Base-by-base conservation (phyloP, 257 asterid genomes). In the Ocimum tenuiflorum region DNA sequence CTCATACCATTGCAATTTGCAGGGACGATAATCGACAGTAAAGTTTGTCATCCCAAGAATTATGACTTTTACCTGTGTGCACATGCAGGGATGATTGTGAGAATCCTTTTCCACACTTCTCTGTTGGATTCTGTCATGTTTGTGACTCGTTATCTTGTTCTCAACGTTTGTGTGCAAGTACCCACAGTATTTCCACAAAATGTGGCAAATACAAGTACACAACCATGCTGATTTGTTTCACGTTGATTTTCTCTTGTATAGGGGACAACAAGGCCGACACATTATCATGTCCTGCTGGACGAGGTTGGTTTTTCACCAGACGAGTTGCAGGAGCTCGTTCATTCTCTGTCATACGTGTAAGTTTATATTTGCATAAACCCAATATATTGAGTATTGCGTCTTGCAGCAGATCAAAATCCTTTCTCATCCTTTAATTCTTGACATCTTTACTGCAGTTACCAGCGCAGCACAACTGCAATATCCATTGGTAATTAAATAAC, bases 391-490 rank as follows among this genome's bases (percentile, higher is more conserved):
- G 1, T 0, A 45, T 4, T 5, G 7, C 13, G 0, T 1, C 3
- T 3, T 24, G 7, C 36, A 11, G 8, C 6, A 11, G 20, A 3
- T 20, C 12, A 20, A 60, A 41, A 23, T 14, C 11, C 0, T 8
- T 12, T 36, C n/a, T 29, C 20, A 1, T 60, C 42, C 15, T 22
- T 7, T 46, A 35, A 24, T 14, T 47, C 13, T 35, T 6, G 5
- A 8, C 27, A 58, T 54, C 9, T 22, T 27, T 22, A 0, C 47
- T 78, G 64, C 95, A 91, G 96, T 76, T 91, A 91, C 72, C 98
- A 91, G 72, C 83, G 96, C 15, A 89, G 98, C 76, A 91, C 95
- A 11, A 91, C 98, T 24, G 98, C 98, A 14, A 91, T 91, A 3
- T 91, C 98, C 22, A 81, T 91, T 14, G 96, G 97, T 88, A 85